Evolutionary conservation across 208 protist genomes (phyloP).

Genomic region (Crithidia brevicula): DNA sequence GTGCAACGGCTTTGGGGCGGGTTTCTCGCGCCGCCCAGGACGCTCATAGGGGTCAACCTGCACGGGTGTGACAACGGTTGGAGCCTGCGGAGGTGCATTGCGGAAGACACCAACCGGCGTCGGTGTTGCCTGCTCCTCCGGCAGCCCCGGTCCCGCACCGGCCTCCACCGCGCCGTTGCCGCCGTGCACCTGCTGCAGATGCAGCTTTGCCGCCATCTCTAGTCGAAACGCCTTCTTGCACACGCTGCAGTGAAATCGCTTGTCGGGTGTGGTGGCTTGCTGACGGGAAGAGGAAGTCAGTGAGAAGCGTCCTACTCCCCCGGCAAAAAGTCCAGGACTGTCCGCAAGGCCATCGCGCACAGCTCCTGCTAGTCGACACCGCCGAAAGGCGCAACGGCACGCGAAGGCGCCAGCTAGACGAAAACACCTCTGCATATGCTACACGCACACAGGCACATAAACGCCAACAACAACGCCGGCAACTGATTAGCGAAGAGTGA

Average conservation of each 20-base stretch:
- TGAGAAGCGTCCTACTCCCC: background rate
- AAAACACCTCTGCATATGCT: slow-evolving; percentile 20
- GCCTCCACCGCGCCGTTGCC: slow-evolving; percentile 68
- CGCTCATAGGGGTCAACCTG: slow-evolving; percentile 38
- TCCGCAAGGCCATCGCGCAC: background rate
- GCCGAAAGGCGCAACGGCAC: slow-evolving; percentile 23
- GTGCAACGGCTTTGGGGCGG: slow-evolving; percentile 85
- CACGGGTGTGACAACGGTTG: slow-evolving; percentile 19
- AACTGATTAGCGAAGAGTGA: no score
- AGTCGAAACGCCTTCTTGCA: slow-evolving; percentile 89
- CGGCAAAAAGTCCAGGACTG: background rate
- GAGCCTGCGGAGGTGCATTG: slow-evolving; percentile 33
- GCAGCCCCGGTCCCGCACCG: slow-evolving; percentile 58
- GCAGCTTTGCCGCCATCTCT: slow-evolving; percentile 88
- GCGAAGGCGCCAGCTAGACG: slow-evolving; percentile 8
- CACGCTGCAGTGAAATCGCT: slow-evolving; percentile 88
- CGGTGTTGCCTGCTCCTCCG: slow-evolving; percentile 14
- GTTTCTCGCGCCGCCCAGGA: slow-evolving; percentile 47
- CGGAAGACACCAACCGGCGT: slow-evolving; percentile 25
- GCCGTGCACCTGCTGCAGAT: slow-evolving; percentile 85
- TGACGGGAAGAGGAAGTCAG: slow-evolving; percentile 25
- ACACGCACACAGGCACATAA: no score
- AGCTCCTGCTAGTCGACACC: slow-evolving; percentile 17
- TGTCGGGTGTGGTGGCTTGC: slow-evolving; percentile 56
- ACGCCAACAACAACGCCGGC: no score